Conservation (phyloP, 2,329 filamentous ascomycete genomes). For the Verticillium nonalfalfae region DNA sequence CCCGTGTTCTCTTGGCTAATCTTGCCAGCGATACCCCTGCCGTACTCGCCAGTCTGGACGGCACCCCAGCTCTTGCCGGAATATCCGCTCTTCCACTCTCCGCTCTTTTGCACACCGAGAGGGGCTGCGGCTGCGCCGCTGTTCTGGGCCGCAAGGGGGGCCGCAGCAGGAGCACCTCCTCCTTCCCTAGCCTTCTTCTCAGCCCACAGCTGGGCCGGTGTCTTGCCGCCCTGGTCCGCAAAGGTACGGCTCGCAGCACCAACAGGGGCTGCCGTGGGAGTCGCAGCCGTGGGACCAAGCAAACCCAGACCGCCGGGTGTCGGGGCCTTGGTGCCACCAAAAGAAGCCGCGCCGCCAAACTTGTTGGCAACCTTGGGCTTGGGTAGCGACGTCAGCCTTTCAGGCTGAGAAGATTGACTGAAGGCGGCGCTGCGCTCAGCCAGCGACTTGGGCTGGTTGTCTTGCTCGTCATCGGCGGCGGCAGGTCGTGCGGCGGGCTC, state of each 20-base stretch:
- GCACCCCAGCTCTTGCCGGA: constrained; percentile 83
- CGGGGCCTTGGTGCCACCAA: constrained; percentile 85
- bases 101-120: constrained; percentile 64
- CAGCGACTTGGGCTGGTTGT: constrained; percentile 47
- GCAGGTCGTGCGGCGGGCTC: constrained; percentile 22
- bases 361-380: constrained; percentile 95
- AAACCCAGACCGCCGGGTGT: constrained; percentile 65
- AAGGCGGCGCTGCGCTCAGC: constrained; percentile 75
- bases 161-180: constrained; percentile 37
- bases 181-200: constrained; percentile 89
- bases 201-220: constrained; percentile 92
- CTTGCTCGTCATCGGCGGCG: not conserved
- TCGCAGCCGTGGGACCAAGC: constrained; percentile 51
- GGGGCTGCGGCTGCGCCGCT: constrained; percentile 57
- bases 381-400: constrained; percentile 78
- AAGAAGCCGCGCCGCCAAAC: constrained; percentile 66
- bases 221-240: constrained; percentile 91
- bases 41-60: constrained; percentile 68
- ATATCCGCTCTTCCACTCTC: constrained; percentile 90
- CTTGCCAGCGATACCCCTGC: constrained; percentile 49
- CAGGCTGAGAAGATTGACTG: constrained; percentile 52
- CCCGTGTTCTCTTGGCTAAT: constrained; percentile 59
- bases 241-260: constrained; percentile 86
- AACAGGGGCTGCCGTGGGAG: constrained; percentile 53
- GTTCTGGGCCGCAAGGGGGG: constrained; percentile 55